These are phyloP conservation scores for Mucor sp. DNA, from an alignment of 371 early-diverging fungal genomes.

Conservation along the genomic window DNA sequence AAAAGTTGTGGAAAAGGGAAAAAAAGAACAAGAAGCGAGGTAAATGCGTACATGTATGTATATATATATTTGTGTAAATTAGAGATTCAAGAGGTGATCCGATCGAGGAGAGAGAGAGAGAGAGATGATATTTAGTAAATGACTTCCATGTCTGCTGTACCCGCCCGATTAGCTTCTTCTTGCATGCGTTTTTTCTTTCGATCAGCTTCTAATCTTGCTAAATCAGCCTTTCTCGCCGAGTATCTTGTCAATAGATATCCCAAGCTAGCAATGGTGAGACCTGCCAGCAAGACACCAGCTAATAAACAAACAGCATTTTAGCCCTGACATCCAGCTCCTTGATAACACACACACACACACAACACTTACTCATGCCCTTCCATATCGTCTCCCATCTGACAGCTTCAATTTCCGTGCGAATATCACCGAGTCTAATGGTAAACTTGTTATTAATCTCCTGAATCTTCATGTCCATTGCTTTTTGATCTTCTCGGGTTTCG, in stretches of 20 bases:
- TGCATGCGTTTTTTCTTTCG: slow-evolving; percentile 34
- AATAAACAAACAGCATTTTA: no score
- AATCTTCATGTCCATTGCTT: slow-evolving; percentile 78
- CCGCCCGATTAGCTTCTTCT: slow-evolving; percentile 48
- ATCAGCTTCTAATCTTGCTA: slow-evolving; percentile 31
- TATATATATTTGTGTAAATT: background rate
- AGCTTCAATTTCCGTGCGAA: slow-evolving; percentile 88
- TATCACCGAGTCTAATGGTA: slow-evolving; percentile 76
- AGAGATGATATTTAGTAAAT: slow-evolving; percentile 25
- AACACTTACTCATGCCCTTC: slow-evolving; percentile 60
- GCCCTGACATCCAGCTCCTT: no score
- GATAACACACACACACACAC: no score
- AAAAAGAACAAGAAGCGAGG: background rate
- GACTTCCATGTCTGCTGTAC: slow-evolving; percentile 49
- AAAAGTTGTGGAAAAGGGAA: background rate
- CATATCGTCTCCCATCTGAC: slow-evolving; percentile 82
- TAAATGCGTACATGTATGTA: background rate
- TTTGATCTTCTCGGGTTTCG: slow-evolving; percentile 80
- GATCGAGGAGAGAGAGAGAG: background rate
- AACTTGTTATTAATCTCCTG: slow-evolving; percentile 88
- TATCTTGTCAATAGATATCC: slow-evolving; percentile 43
- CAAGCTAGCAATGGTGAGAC: slow-evolving; percentile 38
- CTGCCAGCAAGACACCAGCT: slow-evolving; percentile 47
- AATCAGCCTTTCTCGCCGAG: slow-evolving; percentile 35
- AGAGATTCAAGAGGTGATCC: background rate